phyloP scores from a whole-genome alignment of 331 rosid genomes.

The Arachis monticola region DNA sequence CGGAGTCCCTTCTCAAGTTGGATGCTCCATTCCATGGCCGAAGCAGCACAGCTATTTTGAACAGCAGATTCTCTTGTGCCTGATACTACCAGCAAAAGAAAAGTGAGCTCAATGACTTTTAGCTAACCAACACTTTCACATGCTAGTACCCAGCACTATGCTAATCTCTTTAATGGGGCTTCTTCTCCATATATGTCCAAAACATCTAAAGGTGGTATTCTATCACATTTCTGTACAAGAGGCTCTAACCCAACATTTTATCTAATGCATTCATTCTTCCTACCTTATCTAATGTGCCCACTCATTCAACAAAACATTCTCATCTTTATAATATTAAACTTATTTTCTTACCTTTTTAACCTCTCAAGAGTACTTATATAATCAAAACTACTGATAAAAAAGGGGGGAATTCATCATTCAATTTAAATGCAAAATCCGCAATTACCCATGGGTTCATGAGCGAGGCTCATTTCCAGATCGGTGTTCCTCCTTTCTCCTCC shows the following conservation, averaged over 20 bases:
- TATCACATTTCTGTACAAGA: background rate
- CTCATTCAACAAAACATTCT: no score
- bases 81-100: constrained; percentile 23
- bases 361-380: no score
- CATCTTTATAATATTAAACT: background rate
- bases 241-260: no score
- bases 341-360: background rate
- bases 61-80: constrained; percentile 37
- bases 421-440: background rate
- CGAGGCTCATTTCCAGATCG: background rate
- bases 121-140: background rate
- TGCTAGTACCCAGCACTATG: background rate
- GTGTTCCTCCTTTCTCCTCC: background rate
- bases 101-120: constrained; percentile 12
- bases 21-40: constrained; percentile 88
- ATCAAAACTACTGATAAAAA: background rate
- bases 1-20: constrained; percentile 88
- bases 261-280: no score
- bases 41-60: constrained; percentile 66
- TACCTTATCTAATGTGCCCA: no score
- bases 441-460: background rate
- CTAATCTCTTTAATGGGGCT: no score
- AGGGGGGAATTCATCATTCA: background rate
- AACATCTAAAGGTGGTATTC: no score
- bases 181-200: no score